Base-by-base conservation (phyloP, 306 rosid species). In the Rosa lucieae region DNA sequence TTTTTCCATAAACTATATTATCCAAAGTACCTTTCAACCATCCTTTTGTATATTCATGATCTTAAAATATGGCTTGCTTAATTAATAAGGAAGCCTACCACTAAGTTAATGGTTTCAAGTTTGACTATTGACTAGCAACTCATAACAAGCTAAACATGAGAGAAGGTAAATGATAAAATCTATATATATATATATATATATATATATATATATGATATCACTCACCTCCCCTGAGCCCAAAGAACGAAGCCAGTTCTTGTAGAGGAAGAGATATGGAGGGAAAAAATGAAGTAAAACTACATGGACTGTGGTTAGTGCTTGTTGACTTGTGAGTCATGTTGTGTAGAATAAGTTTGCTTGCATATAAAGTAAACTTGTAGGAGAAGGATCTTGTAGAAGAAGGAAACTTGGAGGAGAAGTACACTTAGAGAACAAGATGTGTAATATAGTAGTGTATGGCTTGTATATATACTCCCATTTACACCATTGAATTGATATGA, bases 251-350 rank as follows among this genome's bases (percentile, higher is more conserved):
- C 55, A 13, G 18, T 14, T 12, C 5, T 3, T 49, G 55, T 78
- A 74, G 52, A 75, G 61, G 53, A 40, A 77, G 39, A 81, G 32
- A 82, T 4, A 40, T 78, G 86, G 82, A 75, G 39, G 81, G 53
- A 48, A 3, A 48, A 48, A 48, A 37, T 1, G 71, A 3, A 58
- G 84, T 79, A 47, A 72, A 29, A 10, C 62, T 82, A 10, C 56
- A 79, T 6, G 84, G 86, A 20, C 14, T n/a, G 62, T 80, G 84
- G 72, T 68, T 42, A 68, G 79, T 29, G 68, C 86, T 23, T 23
- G 26, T 23, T 23, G 26, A 23, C 26, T 23, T 23, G 26, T 23
- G 26, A 23, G 26, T 23, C 26, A 23, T 23, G 26, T 23, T 23
- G 26, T 23, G 26, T 23, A 23, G 26, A 23, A 23, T 23, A 23